Conservation (phyloP, 371 early-diverging fungal genomes). For the Saksenaea oblongispora region DNA sequence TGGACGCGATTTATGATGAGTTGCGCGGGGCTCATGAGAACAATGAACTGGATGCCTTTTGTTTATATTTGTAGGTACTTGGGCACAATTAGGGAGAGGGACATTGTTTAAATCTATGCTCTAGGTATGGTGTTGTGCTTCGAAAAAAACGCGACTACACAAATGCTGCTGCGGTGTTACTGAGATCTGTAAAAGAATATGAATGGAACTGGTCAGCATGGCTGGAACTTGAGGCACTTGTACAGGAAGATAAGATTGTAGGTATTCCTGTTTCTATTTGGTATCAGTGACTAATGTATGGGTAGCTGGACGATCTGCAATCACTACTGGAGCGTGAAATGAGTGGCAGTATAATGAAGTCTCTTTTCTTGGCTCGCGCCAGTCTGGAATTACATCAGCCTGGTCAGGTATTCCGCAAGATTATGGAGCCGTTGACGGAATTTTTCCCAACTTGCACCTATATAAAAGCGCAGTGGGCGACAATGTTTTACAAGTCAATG, state of each 20-base stretch:
- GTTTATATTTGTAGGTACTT: slow-evolving; percentile 61
- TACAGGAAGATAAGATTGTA: slow-evolving; percentile 53
- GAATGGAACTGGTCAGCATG: slow-evolving; percentile 94
- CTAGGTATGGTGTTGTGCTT: slow-evolving; percentile 60
- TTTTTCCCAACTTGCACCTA: slow-evolving; percentile 61
- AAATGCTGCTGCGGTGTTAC: slow-evolving; percentile 59
- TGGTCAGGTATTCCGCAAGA: slow-evolving; percentile 14
- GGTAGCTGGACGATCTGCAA: slow-evolving; percentile 27
- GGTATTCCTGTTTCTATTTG: slow-evolving; percentile 6
- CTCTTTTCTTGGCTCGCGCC: slow-evolving; percentile 61
- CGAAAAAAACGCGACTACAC: slow-evolving; percentile 43
- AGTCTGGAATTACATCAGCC: slow-evolving; percentile 41
- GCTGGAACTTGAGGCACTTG: slow-evolving; percentile 68
- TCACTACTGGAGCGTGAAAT: slow-evolving; percentile 25
- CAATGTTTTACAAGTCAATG: slow-evolving; percentile 42
- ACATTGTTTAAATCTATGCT: background rate
- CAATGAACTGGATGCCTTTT: slow-evolving; percentile 64
- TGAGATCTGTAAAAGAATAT: slow-evolving; percentile 68
- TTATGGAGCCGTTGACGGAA: slow-evolving; percentile 30
- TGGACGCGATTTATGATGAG: slow-evolving; percentile 51
- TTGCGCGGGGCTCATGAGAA: slow-evolving; percentile 40
- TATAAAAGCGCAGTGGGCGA: slow-evolving; percentile 63
- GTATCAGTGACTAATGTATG: background rate
- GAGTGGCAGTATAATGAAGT: slow-evolving; percentile 53
- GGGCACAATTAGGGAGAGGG: background rate